These are phyloP conservation scores for Chenopodium berlandieri DNA, from an alignment of 148 eudicot species.

Conservation along the genomic window DNA sequence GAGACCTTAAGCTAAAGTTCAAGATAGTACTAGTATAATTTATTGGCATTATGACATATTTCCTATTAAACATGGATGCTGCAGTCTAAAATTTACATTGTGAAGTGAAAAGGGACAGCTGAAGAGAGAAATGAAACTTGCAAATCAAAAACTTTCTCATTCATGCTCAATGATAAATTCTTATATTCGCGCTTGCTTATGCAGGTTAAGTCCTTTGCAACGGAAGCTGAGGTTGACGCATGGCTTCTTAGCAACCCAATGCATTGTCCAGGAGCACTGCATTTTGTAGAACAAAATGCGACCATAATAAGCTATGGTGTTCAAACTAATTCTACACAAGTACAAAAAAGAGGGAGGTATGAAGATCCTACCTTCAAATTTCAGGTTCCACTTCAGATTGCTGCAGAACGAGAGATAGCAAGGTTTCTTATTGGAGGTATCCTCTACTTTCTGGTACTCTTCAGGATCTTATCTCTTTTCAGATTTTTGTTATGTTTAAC, in stretches of 20 bases:
- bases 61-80: not conserved
- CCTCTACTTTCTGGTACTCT: not conserved
- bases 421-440: slow-evolving; percentile 71
- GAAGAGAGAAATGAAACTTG: not conserved
- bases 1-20: not conserved
- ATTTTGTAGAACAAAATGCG: slow-evolving; percentile 60
- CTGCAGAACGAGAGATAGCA: slow-evolving; percentile 96
- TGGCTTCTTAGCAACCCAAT: slow-evolving; percentile 83
- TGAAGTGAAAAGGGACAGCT: not conserved
- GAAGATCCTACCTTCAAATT: slow-evolving; percentile 91
- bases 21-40: not conserved
- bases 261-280: slow-evolving; percentile 81
- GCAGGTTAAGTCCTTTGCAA: slow-evolving; percentile 69
- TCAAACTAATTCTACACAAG: slow-evolving; percentile 86
- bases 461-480: not conserved
- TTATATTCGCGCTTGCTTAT: slow-evolving; percentile 15
- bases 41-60: not conserved
- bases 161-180: not conserved
- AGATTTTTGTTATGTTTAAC: not conserved
- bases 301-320: slow-evolving; percentile 78
- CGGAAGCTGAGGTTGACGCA: slow-evolving; percentile 64
- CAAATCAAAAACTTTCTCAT: too few relatives aligned
- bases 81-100: not conserved
- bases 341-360: slow-evolving; percentile 47
- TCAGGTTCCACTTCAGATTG: slow-evolving; percentile 93